These are phyloP conservation scores for Penicillium atrosanguineum DNA, from an alignment of 495 filamentous ascomycete genomes.

Conservation along the genomic window DNA sequence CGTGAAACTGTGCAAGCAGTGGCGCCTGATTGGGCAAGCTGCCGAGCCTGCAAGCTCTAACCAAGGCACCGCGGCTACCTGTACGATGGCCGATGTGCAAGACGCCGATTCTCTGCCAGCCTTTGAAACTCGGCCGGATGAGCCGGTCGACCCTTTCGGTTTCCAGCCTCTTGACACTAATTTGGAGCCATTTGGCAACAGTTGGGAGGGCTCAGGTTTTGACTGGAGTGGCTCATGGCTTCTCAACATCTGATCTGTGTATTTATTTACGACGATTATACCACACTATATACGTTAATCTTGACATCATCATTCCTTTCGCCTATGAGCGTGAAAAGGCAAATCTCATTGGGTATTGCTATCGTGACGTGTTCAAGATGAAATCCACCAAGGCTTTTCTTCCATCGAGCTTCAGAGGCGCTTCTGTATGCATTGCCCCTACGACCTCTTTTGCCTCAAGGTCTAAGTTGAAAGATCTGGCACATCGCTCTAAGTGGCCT, in stretches of 20 bases:
- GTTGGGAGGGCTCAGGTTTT: conserved; percentile 30
- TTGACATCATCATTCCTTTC: not conserved
- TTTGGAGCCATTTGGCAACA: conserved; percentile 21
- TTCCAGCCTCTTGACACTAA: conserved; percentile 17
- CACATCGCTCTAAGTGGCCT: conserved; percentile 42
- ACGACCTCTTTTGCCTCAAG: conserved; percentile 34
- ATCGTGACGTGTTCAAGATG: conserved; percentile 12
- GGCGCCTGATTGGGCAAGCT: conserved; percentile 24
- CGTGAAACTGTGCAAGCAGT: conserved; percentile 24
- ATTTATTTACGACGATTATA: not conserved
- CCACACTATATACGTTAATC: not conserved
- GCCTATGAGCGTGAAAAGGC: no score
- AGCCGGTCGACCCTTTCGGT: conserved; percentile 9
- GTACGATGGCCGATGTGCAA: conserved; percentile 23
- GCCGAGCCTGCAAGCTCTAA: conserved; percentile 3
- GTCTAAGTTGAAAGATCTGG: conserved; percentile 26
- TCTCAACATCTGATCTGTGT: conserved; percentile 17
- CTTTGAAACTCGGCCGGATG: conserved; percentile 13
- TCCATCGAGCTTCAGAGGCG: conserved; percentile 38
- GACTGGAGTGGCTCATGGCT: conserved; percentile 33
- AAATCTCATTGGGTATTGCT: not conserved
- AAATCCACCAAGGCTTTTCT: conserved; percentile 39
- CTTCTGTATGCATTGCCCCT: conserved; percentile 55
- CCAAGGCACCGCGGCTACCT: conserved; percentile 9
- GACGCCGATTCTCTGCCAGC: conserved; percentile 6